These are phyloP conservation scores for Cavenderia fasciculata DNA, from an alignment of 78 protist genomes.

Conservation along the genomic window DNA sequence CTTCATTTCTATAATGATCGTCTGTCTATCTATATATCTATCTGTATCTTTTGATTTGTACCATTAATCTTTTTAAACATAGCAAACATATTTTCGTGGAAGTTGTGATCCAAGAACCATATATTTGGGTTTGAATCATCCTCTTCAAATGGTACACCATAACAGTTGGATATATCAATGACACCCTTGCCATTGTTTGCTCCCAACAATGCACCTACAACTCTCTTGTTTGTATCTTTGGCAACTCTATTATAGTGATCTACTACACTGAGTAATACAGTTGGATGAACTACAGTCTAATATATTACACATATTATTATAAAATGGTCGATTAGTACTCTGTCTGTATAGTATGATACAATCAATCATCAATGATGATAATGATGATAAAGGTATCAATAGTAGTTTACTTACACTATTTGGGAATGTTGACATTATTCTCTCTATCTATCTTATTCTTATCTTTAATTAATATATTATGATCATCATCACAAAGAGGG, in stretches of 20 bases:
- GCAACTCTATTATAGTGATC: constrained; percentile 95
- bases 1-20: not conserved
- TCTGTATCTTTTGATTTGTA: not conserved
- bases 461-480: too few relatives aligned
- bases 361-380: too few relatives aligned
- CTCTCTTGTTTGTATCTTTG: constrained; percentile 86
- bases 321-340: not conserved
- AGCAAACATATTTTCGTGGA: constrained; percentile 91
- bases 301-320: not conserved
- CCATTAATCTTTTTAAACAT: constrained; percentile 97
- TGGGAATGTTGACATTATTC: not conserved
- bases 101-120: constrained; percentile 97
- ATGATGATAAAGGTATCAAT: not conserved
- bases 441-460: too few relatives aligned
- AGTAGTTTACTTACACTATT: not conserved
- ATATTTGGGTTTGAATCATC: constrained; percentile 90
- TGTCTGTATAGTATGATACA: too few relatives aligned
- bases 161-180: constrained; percentile 93
- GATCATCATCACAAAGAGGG: too few relatives aligned
- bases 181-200: constrained; percentile 70
- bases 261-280: constrained; percentile 95
- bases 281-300: constrained; percentile 93
- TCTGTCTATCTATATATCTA: too few relatives aligned
- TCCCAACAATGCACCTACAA: constrained; percentile 97
- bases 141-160: constrained; percentile 98